Evolutionary conservation across 2,329 filamentous ascomycete species (phyloP).

Genomic region (Verruconis gallopava): DNA sequence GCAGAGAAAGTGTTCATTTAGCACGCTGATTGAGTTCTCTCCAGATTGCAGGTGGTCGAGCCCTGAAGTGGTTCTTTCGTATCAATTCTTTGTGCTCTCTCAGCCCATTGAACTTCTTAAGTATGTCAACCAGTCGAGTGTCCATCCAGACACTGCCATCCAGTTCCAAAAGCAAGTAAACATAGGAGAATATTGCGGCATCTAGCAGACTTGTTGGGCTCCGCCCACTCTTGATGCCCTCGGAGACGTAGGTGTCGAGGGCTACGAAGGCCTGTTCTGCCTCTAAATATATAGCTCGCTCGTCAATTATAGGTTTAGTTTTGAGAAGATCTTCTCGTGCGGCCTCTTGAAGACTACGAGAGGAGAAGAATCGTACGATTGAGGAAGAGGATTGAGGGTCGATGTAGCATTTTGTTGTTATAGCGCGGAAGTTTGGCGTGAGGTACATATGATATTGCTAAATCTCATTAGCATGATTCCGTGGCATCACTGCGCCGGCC

Average conservation of each 20-base stretch:
- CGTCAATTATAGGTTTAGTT: slow-evolving; percentile 43
- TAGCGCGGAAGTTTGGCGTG: slow-evolving; percentile 49
- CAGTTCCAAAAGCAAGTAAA: slow-evolving; percentile 61
- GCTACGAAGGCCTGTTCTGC: slow-evolving; percentile 51
- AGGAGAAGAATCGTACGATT: slow-evolving; percentile 50
- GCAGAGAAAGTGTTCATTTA: too few species aligned
- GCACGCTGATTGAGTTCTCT: background rate
- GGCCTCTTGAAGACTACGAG: slow-evolving; percentile 55
- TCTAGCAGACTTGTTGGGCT: slow-evolving; percentile 62
- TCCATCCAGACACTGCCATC: slow-evolving; percentile 44
- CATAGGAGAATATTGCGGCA: slow-evolving; percentile 81
- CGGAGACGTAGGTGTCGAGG: slow-evolving; percentile 41
- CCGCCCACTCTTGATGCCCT: slow-evolving; percentile 49
- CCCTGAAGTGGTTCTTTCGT: slow-evolving; percentile 35
- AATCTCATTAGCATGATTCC: background rate
- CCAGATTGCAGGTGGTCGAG: slow-evolving; percentile 4
- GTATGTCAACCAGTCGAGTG: slow-evolving; percentile 41
- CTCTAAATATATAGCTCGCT: slow-evolving; percentile 44
- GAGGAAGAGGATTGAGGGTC: slow-evolving; percentile 43
- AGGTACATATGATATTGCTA: slow-evolving; percentile 74
- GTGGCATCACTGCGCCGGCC: slow-evolving; percentile 7
- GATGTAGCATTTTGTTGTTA: slow-evolving; percentile 64
- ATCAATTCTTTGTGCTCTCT: slow-evolving; percentile 51
- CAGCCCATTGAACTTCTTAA: slow-evolving; percentile 48
- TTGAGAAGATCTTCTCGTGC: slow-evolving; percentile 64